phyloP scores from a whole-genome alignment of 495 filamentous ascomycete genomes.

The Xylaria telfairii region DNA sequence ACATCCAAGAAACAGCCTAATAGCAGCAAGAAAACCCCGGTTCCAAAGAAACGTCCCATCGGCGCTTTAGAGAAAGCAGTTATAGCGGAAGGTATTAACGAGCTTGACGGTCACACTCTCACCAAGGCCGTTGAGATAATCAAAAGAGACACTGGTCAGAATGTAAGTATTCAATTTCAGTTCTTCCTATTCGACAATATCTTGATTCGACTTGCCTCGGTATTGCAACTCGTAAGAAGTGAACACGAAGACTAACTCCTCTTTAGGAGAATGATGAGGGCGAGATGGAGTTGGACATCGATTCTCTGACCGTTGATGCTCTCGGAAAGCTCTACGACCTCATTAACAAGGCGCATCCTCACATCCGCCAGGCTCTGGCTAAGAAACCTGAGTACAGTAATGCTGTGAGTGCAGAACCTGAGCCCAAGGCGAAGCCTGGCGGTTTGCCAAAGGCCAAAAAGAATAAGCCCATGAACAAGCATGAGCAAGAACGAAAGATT shows the following conservation, averaged over 20 bases:
- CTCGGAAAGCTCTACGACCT: slow-evolving; percentile 78
- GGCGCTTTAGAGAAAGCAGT: slow-evolving; percentile 83
- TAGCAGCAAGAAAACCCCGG: slow-evolving; percentile 46
- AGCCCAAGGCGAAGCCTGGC: slow-evolving; percentile 34
- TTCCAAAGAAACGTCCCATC: slow-evolving; percentile 61
- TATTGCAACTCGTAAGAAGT: neutral
- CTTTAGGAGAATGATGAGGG: slow-evolving; percentile 74
- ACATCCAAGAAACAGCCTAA: slow-evolving; percentile 55
- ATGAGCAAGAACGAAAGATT: slow-evolving; percentile 89
- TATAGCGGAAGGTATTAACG: slow-evolving; percentile 79
- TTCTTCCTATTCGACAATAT: neutral
- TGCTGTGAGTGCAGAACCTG: slow-evolving; percentile 26
- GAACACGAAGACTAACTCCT: neutral
- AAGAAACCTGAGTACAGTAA: slow-evolving; percentile 45
- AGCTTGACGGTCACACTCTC: slow-evolving; percentile 75
- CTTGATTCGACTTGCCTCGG: neutral
- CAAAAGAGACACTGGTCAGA: slow-evolving; percentile 79
- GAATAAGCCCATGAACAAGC: slow-evolving; percentile 98
- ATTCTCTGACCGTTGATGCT: slow-evolving; percentile 75
- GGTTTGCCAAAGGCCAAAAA: slow-evolving; percentile 79
- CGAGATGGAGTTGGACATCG: slow-evolving; percentile 91
- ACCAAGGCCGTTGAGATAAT: slow-evolving; percentile 86
- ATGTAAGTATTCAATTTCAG: slow-evolving; percentile 53
- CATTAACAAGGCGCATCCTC: slow-evolving; percentile 70
- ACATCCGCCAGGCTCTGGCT: slow-evolving; percentile 44